Evolutionary conservation across 805 yeast species (phyloP).

Genomic region (Hanseniaspora meyeri): DNA sequence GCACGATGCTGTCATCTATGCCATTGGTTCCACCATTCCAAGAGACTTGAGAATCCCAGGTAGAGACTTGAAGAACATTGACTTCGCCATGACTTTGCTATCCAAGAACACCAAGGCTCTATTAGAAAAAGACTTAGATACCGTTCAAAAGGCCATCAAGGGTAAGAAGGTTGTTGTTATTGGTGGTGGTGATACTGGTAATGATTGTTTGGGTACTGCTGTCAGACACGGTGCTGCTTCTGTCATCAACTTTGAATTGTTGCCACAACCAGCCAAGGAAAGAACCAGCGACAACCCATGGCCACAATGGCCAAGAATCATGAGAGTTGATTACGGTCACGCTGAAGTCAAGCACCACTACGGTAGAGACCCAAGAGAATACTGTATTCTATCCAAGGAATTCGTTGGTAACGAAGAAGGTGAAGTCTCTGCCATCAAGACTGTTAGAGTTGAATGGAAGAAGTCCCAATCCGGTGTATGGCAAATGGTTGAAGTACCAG

Average conservation of each 20-base stretch:
- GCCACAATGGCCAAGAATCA: constrained; percentile 99
- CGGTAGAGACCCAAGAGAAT: constrained; percentile 96
- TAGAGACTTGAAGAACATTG: constrained; percentile 77
- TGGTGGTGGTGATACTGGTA: constrained; percentile 99
- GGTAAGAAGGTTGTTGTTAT: constrained; percentile 91
- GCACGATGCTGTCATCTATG: constrained; percentile 76
- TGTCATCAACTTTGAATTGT: constrained; percentile 82
- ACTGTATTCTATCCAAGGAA: constrained; percentile 88
- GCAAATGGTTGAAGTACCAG: constrained; percentile 98
- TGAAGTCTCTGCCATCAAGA: constrained; percentile 86
- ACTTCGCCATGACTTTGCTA: constrained; percentile 87
- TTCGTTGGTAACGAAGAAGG: constrained; percentile 92
- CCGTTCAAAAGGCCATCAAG: constrained; percentile 53
- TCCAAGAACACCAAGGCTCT: constrained; percentile 82
- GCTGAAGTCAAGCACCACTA: constrained; percentile 87
- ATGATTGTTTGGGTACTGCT: constrained; percentile 94
- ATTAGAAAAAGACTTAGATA: constrained; percentile 66
- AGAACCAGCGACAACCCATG: constrained; percentile 95
- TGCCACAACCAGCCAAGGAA: constrained; percentile 79
- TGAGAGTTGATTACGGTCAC: constrained; percentile 97
- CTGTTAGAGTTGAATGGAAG: constrained; percentile 97
- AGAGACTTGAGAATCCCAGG: constrained; percentile 92
- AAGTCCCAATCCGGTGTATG: constrained; percentile 89
- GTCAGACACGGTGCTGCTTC: constrained; percentile 95
- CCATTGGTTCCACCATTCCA: constrained; percentile 94